Conservation (phyloP, 1,284 basidiomycete species). For the Malassezia vespertilionis region DNA sequence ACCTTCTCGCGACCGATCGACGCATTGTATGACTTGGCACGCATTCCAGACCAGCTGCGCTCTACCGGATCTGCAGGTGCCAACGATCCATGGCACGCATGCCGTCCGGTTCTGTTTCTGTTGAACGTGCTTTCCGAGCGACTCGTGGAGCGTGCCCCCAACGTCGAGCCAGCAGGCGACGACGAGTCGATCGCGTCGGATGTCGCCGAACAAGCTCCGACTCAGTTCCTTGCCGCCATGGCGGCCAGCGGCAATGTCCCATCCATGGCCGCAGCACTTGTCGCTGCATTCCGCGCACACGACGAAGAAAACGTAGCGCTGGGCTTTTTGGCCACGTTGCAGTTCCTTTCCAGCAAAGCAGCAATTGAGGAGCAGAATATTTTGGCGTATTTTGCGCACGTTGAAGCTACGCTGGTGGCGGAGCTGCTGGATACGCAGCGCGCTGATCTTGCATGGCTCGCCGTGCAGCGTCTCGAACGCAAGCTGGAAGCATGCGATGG, state of each 20-base stretch:
- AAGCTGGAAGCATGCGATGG: background rate
- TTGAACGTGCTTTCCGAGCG: slow-evolving; percentile 3
- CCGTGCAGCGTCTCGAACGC: background rate
- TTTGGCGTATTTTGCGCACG: slow-evolving; percentile 22
- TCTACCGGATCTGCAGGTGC: background rate
- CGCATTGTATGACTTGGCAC: slow-evolving; percentile 5
- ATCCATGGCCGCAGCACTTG: background rate
- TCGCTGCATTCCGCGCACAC: slow-evolving; percentile 8
- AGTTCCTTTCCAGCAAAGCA: slow-evolving; percentile 23
- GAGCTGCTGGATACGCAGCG: background rate
- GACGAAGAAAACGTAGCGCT: background rate
- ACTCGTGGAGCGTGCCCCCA: slow-evolving; percentile 2
- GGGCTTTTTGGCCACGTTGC: slow-evolving; percentile 15
- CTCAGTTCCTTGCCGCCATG: slow-evolving; percentile 19
- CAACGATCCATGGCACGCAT: slow-evolving; percentile 10
- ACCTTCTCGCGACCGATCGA: slow-evolving; percentile 1
- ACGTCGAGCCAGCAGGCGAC: background rate
- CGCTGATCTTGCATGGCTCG: slow-evolving; percentile 7
- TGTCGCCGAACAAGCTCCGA: slow-evolving; percentile 4
- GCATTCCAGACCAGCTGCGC: slow-evolving; percentile 5
- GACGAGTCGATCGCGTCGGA: slow-evolving; percentile 1
- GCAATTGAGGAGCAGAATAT: slow-evolving; percentile 31
- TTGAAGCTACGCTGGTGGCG: slow-evolving; percentile 13
- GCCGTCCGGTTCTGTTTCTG: slow-evolving; percentile 12
- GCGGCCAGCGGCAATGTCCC: slow-evolving; percentile 23